Base-by-base conservation (phyloP, 306 rosid genomes). In the Comarum palustre region DNA sequence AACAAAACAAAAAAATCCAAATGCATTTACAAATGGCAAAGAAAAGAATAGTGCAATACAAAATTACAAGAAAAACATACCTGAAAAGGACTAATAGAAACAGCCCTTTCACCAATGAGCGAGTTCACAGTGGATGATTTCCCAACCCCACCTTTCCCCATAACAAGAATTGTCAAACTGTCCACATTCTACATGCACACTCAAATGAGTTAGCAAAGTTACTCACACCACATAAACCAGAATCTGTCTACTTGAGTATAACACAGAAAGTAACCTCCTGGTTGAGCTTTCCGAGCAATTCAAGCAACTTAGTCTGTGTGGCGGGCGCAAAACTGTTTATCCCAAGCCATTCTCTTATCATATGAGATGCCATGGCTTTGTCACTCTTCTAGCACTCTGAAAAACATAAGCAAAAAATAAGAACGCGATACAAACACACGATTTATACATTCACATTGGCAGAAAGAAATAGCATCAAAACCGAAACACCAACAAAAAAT, bases 91-190 rank as follows among this genome's bases (percentile, higher is more conserved):
- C 90, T 91, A 31, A 94, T 89, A 34, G 96, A 47, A 69, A 94
- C 96, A 0, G 85, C 91, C 73, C 91, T 91, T 86, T 94, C 99
- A 39, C 99, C 97, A 32, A 91, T 79, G 59, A 94, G 82, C 17
- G 99, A 94, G 82, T 94, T 94, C 71, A 94, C 95, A 2, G 94
- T 91, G 62, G 99, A 94, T 16, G 99, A 94, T 65, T 94, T 94
- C 74, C 99, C 96, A 78, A 91, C 99, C 66, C 97, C 99, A 19
- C 97, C 90, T 86, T 94, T 94, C 25, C 99, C 99, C 93, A 94
- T 91, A 72, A 94, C 99, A 82, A 94, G 96, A 82, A 94, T 82
- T 1, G 99, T 94, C 88, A 94, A 74, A 31, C 95, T 81, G 87
- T 82, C 84, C 76, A 94, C 97, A 78, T 94, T 74, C 99, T 94